Conservation (phyloP, 129 eudicot genomes). For the Scalesia atractyloides region DNA sequence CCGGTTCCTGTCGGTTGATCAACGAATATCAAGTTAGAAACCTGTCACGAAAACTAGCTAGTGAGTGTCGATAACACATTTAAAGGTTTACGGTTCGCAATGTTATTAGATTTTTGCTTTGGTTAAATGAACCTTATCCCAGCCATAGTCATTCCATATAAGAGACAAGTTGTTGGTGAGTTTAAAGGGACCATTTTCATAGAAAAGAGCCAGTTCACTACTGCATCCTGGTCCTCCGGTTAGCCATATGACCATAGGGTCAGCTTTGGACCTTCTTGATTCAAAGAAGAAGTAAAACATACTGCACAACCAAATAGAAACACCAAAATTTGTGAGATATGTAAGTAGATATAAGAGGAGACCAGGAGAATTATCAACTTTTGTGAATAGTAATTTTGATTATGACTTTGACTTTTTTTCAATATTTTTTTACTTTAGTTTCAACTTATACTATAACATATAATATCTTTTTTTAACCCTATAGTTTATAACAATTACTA, state of each 20-base stretch:
- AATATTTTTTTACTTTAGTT: too few species aligned
- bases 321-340: too few species aligned
- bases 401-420: too few species aligned
- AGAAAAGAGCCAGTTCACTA: conserved; percentile 75
- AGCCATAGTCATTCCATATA: conserved; percentile 79
- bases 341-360: too few species aligned
- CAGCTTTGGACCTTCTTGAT: conserved; percentile 53
- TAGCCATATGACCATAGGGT: conserved; percentile 89
- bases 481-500: too few species aligned
- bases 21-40: conserved; percentile 76
- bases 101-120: neutral
- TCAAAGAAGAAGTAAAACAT: conserved; percentile 92
- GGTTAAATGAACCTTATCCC: conserved; percentile 67
- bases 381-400: too few species aligned
- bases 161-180: conserved; percentile 65
- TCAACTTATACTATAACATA: too few species aligned
- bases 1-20: conserved; percentile 97
- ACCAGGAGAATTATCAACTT: too few species aligned
- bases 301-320: conserved; percentile 38
- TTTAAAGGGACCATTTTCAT: conserved; percentile 90
- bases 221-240: conserved; percentile 97
- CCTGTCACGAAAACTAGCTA: conserved; percentile 38
- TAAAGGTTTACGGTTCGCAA: neutral
- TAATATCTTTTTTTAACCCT: too few species aligned
- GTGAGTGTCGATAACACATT: neutral